Percentiles rank a stretch among this genome's conserved stretches.
These are phyloP conservation scores for Pleurotus giganteus DNA, from an alignment of 768 basidiomycete genomes.

Conservation along the genomic window DNA sequence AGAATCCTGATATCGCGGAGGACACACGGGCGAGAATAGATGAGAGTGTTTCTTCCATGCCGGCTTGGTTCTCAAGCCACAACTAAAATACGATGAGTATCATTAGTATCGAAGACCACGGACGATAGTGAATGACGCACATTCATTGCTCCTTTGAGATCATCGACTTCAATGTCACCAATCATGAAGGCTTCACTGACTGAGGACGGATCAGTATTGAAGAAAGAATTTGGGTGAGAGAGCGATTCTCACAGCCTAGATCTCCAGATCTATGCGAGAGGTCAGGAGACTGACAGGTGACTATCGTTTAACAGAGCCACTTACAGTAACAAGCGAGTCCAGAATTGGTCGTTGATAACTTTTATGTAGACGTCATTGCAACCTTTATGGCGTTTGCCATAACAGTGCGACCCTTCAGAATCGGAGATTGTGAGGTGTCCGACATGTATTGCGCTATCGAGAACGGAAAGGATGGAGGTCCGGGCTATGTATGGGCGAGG, in stretches of 20 bases:
- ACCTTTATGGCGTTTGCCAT: conserved; percentile 55
- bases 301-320: conserved; percentile 22
- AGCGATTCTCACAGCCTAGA: conserved; percentile 54
- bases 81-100: conserved; percentile 36
- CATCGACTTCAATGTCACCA: conserved; percentile 61
- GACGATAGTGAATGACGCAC: conserved; percentile 34
- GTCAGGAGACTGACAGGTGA: conserved; percentile 11
- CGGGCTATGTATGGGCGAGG: conserved; percentile 40
- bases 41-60: conserved; percentile 55
- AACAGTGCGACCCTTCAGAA: conserved; percentile 56
- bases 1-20: conserved; percentile 57
- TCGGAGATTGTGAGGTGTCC: conserved; percentile 64
- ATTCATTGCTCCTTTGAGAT: conserved; percentile 60
- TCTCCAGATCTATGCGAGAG: conserved; percentile 47
- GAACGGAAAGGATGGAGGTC: conserved; percentile 55
- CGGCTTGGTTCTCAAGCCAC: conserved; percentile 66
- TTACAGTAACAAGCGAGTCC: conserved; percentile 64
- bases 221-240: not conserved
- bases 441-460: conserved; percentile 54
- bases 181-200: conserved; percentile 78
- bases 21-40: conserved; percentile 56
- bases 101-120: conserved; percentile 7
- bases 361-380: conserved; percentile 61
- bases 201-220: conserved; percentile 19
- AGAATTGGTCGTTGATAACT: conserved; percentile 61